Evolutionary conservation across 2,329 filamentous ascomycete genomes (phyloP).

Genomic region (Epichloe baconii): DNA sequence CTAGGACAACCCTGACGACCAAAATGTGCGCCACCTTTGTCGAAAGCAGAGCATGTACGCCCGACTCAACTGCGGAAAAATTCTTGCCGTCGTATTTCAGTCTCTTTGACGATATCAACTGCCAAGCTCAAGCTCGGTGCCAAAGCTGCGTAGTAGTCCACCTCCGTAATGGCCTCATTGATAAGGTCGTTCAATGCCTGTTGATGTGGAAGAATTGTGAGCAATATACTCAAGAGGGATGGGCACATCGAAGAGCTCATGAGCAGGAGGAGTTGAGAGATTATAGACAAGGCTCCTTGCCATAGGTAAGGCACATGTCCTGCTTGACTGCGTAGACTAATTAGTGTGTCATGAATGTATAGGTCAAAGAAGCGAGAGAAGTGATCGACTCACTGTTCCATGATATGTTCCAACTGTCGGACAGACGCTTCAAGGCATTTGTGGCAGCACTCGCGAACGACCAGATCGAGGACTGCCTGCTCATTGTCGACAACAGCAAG

Average conservation of each 20-base stretch:
- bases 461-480: constrained; percentile 54
- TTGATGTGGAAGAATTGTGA: constrained; percentile 39
- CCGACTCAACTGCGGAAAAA: constrained; percentile 37
- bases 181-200: constrained; percentile 63
- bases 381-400: constrained; percentile 52
- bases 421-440: constrained; percentile 73
- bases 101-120: constrained; percentile 71
- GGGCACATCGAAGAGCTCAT: constrained; percentile 79
- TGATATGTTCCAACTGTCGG: constrained; percentile 66
- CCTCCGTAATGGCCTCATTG: constrained; percentile 61
- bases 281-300: constrained; percentile 73
- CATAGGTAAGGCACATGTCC: constrained; percentile 78
- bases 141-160: constrained; percentile 60
- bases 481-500: constrained; percentile 69
- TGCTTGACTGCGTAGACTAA: constrained; percentile 42
- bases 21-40: background rate
- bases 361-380: background rate
- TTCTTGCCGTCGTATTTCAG: constrained; percentile 56
- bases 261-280: constrained; percentile 67
- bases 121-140: constrained; percentile 64
- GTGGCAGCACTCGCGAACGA: constrained; percentile 64
- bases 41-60: background rate
- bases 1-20: too few relatives aligned
- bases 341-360: constrained; percentile 3
- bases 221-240: constrained; percentile 52